Percentiles rank a stretch among this genome's conserved stretches.
Conservation (phyloP, 2,329 filamentous ascomycete species). For the Plenodomus tracheiphilus region DNA sequence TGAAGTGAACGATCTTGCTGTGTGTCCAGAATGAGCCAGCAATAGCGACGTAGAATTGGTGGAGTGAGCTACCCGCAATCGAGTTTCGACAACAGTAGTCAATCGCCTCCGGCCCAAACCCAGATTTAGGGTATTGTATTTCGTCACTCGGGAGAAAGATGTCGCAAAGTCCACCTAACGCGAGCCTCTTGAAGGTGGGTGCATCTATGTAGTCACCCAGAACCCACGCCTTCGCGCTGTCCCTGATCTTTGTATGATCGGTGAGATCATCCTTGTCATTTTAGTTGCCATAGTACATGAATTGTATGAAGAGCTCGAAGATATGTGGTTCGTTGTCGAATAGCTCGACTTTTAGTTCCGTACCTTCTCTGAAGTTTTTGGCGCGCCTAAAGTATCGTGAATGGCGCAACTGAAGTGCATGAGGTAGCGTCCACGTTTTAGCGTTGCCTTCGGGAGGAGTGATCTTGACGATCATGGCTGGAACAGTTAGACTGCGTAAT, state of each 20-base stretch:
- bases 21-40: not conserved
- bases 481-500: too few species aligned
- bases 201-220: slow-evolving; percentile 12
- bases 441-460: too few species aligned
- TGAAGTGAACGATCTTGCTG: not conserved
- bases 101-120: not conserved
- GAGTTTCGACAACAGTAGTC: not conserved
- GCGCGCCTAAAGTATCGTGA: too few species aligned
- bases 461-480: too few species aligned
- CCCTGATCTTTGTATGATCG: not conserved
- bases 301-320: slow-evolving; percentile 9
- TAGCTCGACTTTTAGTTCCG: not conserved
- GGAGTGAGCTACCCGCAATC: not conserved
- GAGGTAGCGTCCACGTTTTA: too few species aligned
- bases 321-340: slow-evolving; percentile 2
- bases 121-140: not conserved
- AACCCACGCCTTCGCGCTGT: slow-evolving; percentile 9
- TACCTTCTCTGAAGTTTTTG: too few species aligned
- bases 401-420: too few species aligned
- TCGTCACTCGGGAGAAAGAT: not conserved
- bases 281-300: slow-evolving; percentile 6
- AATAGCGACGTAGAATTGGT: not conserved
- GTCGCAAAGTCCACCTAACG: not conserved
- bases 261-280: not conserved
- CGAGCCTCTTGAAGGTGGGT: slow-evolving; percentile 2